phyloP scores from a whole-genome alignment of 768 basidiomycete species.

The Imleria badia region DNA sequence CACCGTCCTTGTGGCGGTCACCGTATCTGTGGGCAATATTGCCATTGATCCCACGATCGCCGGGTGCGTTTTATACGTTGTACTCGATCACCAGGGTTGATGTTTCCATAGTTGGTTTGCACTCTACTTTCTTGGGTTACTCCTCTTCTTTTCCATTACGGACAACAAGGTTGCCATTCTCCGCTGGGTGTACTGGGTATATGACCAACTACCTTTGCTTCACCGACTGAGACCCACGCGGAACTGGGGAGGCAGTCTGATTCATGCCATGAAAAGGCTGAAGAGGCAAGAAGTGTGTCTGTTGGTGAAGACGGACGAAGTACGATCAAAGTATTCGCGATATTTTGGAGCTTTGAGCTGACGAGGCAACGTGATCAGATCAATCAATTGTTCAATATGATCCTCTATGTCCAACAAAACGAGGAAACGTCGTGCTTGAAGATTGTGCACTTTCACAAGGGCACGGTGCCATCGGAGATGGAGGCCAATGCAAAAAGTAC shows the following conservation, averaged over 20 bases:
- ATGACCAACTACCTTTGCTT: conserved; percentile 55
- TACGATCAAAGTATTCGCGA: conserved; percentile 26
- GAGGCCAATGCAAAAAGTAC: conserved; percentile 69
- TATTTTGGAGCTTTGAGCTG: not conserved
- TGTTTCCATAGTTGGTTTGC: conserved; percentile 52
- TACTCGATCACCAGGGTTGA: not conserved
- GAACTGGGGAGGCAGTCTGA: conserved; percentile 44
- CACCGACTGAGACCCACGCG: conserved; percentile 40
- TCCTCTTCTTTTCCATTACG: conserved; percentile 45
- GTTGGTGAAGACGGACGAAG: conserved; percentile 65
- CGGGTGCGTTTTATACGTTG: conserved; percentile 39
- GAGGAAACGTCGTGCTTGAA: conserved; percentile 71
- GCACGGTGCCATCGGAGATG: conserved; percentile 64
- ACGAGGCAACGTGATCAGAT: conserved; percentile 43
- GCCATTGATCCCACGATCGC: conserved; percentile 54
- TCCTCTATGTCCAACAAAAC: conserved; percentile 63
- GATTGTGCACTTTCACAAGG: conserved; percentile 64
- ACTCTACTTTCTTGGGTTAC: conserved; percentile 55
- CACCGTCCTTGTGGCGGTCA: conserved; percentile 41
- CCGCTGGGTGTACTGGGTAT: conserved; percentile 58
- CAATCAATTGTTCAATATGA: conserved; percentile 60
- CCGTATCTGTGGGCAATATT: conserved; percentile 59
- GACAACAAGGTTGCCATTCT: conserved; percentile 57
- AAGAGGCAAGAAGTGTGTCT: conserved; percentile 58
- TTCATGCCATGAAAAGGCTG: conserved; percentile 43